A percentile compares a stretch with the other conserved stretches of the same genome.
Evolutionary conservation across 1,284 basidiomycete species (phyloP).

Genomic region (Cystobasidium pallidum): DNA sequence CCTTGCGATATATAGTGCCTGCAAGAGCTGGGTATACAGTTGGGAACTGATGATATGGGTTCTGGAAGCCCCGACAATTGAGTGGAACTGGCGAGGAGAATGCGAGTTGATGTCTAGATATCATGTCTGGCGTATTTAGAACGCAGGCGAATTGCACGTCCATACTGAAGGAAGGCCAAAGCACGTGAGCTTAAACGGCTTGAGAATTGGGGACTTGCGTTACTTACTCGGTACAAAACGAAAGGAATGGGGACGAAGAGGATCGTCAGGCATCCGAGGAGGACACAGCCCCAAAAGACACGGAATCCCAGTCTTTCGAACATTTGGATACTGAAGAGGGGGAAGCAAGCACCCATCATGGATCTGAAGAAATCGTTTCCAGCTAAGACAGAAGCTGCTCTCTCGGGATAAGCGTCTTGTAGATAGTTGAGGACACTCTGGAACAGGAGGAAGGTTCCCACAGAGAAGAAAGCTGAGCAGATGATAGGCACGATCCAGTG

Average conservation of each 20-base stretch:
- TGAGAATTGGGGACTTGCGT: too few relatives aligned
- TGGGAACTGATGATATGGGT: too few relatives aligned
- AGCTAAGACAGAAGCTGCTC: conserved; percentile 47
- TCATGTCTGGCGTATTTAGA: conserved; percentile 41
- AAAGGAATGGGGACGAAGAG: conserved; percentile 44
- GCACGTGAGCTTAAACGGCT: too few relatives aligned
- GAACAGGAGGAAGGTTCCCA: conserved; percentile 47
- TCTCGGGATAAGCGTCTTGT: conserved; percentile 26
- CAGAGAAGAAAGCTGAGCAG: conserved; percentile 34
- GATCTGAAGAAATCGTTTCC: conserved; percentile 50
- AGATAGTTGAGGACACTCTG: conserved; percentile 44
- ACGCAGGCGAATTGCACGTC: conserved; percentile 19
- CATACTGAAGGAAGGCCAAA: too few relatives aligned
- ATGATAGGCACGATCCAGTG: conserved; percentile 50
- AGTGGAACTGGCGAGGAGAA: too few relatives aligned
- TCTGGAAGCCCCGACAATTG: too few relatives aligned
- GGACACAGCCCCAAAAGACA: conserved; percentile 35
- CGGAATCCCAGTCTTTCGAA: conserved; percentile 35
- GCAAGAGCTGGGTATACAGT: neutral
- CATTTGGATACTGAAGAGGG: conserved; percentile 32
- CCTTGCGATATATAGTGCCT: neutral
- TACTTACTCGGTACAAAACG: conserved; percentile 25
- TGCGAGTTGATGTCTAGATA: neutral
- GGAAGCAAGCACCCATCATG: conserved; percentile 43
- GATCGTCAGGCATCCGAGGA: conserved; percentile 42